Base-by-base conservation (phyloP, 768 basidiomycete genomes). In the Sporobolomyces roseus region DNA sequence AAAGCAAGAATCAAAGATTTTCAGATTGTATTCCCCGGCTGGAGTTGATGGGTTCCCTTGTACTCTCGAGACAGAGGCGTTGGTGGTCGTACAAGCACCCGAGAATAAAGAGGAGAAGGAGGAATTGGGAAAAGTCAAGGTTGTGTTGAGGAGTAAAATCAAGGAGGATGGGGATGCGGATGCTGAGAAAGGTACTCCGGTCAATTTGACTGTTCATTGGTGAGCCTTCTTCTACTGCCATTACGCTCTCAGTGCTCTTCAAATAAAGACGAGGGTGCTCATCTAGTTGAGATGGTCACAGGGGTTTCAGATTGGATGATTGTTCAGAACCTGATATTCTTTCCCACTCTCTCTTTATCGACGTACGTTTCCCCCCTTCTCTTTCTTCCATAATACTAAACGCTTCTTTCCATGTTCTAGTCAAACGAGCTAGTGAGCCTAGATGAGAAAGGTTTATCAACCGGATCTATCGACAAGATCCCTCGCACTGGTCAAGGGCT, bases 141-240 rank as follows among this genome's bases (percentile, higher is more conserved):
- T 69, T 30, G 65, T 69, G 16, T n/a, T 69, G 19, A 27, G 71
- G 33, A 65, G 67, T 6, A 73, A 61, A 63, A 69, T 73, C 50
- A 51, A 53, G 35, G 64, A 68, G 38, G 71, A 73, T 19, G 71
- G 64, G 13, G 62, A 63, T 25, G 48, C 54, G 23, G 71, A 29
- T 4, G 49, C 54, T 32, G 29, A 50, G 27, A 33, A 53, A 29
- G 71, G 71, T 4, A 73, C 71, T 21, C 72, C 72, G 2, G 49
- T 73, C n/a, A 73, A 73, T 49, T 33, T 70, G n/a, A 73, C 72
- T 0, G 58, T 70, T 1, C 72, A 73, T 55, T 73, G 72, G 71
- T 63, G 32, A 27, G 61, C 29, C 1, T 12, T 8, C 46, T n/a
- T 9, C 38, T 41, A 17, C 17, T 41, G 27, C 35, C 41, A 12